Conservation (phyloP, 768 basidiomycete species). For the Cantharellus anzutake region DNA sequence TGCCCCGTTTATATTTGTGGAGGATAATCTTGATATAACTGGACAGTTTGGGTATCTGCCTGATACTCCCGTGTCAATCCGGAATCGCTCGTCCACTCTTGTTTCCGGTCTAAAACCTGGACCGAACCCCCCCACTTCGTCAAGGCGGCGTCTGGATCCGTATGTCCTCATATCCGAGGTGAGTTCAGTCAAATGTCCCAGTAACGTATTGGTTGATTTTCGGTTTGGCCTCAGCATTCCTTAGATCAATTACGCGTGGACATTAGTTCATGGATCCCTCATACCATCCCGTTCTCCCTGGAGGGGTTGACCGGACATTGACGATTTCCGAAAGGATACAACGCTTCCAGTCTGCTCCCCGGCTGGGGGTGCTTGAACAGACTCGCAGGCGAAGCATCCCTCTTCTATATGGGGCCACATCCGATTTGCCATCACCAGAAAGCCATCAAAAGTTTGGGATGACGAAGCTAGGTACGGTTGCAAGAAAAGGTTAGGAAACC, state of each 20-base stretch:
- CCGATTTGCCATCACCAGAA: no score
- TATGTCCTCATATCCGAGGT: slow-evolving; percentile 81
- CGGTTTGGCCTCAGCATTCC: slow-evolving; percentile 31
- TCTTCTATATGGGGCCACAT: neutral
- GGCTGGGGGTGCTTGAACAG: slow-evolving; percentile 29
- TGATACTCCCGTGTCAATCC: slow-evolving; percentile 17
- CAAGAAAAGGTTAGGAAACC: slow-evolving; percentile 32
- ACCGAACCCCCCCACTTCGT: slow-evolving; percentile 22
- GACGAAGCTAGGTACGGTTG: slow-evolving; percentile 63
- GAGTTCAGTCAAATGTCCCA: slow-evolving; percentile 12
- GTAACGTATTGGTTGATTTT: slow-evolving; percentile 17
- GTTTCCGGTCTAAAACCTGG: neutral
- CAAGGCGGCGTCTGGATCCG: slow-evolving; percentile 60
- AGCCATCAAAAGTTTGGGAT: slow-evolving; percentile 30
- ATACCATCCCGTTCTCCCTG: slow-evolving; percentile 42
- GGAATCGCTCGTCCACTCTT: neutral
- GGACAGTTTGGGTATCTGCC: neutral
- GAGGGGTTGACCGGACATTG: slow-evolving; percentile 34
- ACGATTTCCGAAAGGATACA: slow-evolving; percentile 51
- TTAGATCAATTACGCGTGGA: slow-evolving; percentile 51
- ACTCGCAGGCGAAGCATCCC: neutral
- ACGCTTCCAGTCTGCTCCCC: slow-evolving; percentile 37
- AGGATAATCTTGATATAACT: slow-evolving; percentile 52
- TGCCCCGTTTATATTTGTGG: slow-evolving; percentile 91
- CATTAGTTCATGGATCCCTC: slow-evolving; percentile 37